Percentiles rank a stretch among this genome's conserved stretches.
phyloP scores from a whole-genome alignment of 345 rosid genomes.

The Citrus australasica region DNA sequence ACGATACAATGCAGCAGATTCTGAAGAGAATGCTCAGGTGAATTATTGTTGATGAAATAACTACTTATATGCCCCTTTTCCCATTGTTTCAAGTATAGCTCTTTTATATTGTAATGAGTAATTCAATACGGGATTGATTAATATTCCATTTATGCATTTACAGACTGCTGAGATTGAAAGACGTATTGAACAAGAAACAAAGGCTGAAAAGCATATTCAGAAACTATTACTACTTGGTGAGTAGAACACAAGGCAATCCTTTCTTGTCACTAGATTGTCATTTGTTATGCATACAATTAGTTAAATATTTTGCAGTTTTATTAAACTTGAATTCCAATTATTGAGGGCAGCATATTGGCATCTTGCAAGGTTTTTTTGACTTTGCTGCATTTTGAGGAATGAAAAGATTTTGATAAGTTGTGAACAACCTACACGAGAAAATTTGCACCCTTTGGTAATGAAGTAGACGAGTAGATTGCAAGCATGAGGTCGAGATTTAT shows the following conservation, averaged over 20 bases:
- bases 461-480: not conserved
- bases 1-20: slow-evolving; percentile 56
- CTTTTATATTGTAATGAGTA: not conserved
- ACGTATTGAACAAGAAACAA: slow-evolving; percentile 91
- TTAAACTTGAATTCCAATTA: not conserved
- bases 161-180: slow-evolving; percentile 94
- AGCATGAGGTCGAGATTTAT: not conserved
- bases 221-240: slow-evolving; percentile 92
- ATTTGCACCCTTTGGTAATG: not conserved
- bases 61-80: not conserved
- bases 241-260: slow-evolving; percentile 7
- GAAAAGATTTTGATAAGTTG: not conserved
- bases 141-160: slow-evolving; percentile 15
- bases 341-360: not conserved
- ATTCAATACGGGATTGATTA: not conserved
- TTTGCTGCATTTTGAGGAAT: not conserved
- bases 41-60: slow-evolving; percentile 5
- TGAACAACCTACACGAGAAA: not conserved
- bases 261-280: not conserved
- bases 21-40: slow-evolving; percentile 87
- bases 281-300: not conserved
- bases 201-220: slow-evolving; percentile 91
- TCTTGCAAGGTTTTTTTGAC: slow-evolving; percentile 6
- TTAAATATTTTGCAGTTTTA: not conserved
- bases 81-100: not conserved